Conservation (phyloP, 2,329 filamentous ascomycete species). For the Verticillium tricorpus region DNA sequence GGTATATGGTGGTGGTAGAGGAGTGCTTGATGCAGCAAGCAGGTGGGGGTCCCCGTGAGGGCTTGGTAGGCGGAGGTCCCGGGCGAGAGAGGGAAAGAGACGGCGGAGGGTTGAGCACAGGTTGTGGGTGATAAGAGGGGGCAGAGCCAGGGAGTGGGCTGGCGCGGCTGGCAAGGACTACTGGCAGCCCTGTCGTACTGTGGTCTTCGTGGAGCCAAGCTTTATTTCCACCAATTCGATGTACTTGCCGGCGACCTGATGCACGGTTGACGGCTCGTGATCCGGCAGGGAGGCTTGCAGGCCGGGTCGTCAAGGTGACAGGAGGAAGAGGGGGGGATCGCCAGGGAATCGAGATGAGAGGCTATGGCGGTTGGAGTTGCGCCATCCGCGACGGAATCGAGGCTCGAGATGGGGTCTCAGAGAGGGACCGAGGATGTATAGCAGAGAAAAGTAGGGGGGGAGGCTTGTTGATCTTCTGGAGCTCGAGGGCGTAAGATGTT, state of each 20-base stretch:
- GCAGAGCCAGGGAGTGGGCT: neutral
- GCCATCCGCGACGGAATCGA: neutral
- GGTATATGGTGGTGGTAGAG: slow-evolving; percentile 7
- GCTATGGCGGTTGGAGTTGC: neutral
- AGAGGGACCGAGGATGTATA: neutral
- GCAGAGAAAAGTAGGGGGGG: neutral
- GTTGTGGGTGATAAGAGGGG: neutral
- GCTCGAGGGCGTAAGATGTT: neutral
- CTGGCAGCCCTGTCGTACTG: neutral
- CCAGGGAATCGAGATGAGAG: slow-evolving; percentile 1
- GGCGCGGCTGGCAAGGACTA: neutral
- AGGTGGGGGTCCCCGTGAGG: slow-evolving; percentile 13
- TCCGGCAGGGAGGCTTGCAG: neutral
- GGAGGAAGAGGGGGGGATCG: neutral
- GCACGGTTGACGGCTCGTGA: slow-evolving; percentile 1
- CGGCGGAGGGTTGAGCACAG: neutral
- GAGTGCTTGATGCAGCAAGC: slow-evolving; percentile 1
- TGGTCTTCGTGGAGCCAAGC: slow-evolving; percentile 1
- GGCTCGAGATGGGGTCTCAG: neutral
- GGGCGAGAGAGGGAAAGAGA: neutral
- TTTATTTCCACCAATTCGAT: slow-evolving; percentile 5
- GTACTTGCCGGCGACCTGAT: neutral
- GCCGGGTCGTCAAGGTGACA: neutral
- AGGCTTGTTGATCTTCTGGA: neutral
- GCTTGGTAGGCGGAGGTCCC: neutral